Base-by-base conservation (phyloP, 2,329 filamentous ascomycete genomes). In the Colletotrichum salicis region DNA sequence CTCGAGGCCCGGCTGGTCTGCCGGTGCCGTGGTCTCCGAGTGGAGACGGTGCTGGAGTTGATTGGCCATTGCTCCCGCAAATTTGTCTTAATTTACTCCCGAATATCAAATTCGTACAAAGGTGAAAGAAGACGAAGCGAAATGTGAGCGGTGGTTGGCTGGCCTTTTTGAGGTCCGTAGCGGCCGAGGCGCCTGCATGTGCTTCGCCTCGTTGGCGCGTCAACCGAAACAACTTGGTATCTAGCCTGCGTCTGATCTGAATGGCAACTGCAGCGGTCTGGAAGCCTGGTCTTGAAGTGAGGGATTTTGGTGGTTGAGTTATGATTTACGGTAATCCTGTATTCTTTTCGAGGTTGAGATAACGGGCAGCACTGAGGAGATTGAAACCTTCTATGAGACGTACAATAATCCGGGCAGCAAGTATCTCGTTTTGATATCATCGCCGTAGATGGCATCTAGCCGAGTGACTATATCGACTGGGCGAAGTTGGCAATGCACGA, bases 1-100 rank as follows among this genome's bases (percentile, higher is more conserved):
- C 19, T 72, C 65, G 19, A 64, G 59, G 8, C 65, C 69, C 1
- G 69, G 65, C 24, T 72, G 69, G 5, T 52, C 56, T 27, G 4
- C 13, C 37, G 29, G 67, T 5, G 31, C 37, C 31, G 29, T 62
- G 8, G 19, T n/a, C 59, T 33, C 12, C n/a, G 24, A 12, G 35
- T 64, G 58, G 6, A 8, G 22, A 10, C 24, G 51, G 27, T 41
- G 2, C 1, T 51, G 15, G 12, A 33, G 33, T 12, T 33, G 63
- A 19, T 62, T 63, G 31, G 57, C 29, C 67, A 67, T 70, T 6
- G 13, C 13, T 15, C 13, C 15, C 35, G 19, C 19, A 48, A 37
- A 33, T 27, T 22, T 29, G 31, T 22, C 13, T 19, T 13, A 15
- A 13, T 15, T 19, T 45, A 11, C 33, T 35, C 33, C 10, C 27